Percentiles rank a stretch among this genome's conserved stretches.
These are phyloP conservation scores for Chlorella sp. DNA, from an alignment of 139 green algal species.

Conservation along the genomic window DNA sequence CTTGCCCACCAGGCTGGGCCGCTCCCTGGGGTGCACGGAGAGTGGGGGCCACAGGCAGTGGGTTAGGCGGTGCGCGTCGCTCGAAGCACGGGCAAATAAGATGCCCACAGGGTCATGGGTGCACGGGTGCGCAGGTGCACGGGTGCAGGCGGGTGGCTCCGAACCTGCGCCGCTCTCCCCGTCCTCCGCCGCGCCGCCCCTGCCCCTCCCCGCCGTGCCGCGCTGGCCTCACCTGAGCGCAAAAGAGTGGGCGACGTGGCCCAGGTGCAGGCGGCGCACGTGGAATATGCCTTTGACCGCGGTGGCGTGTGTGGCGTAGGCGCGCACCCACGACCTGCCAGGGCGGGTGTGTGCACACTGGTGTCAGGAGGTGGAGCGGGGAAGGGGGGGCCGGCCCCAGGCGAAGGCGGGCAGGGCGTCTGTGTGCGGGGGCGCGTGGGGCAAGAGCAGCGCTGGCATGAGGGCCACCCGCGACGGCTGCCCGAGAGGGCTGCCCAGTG, in stretches of 20 bases:
- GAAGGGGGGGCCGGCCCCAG: not conserved
- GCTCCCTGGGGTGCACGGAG: slow-evolving; percentile 3
- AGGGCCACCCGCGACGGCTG: no score
- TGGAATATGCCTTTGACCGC: slow-evolving; percentile 84
- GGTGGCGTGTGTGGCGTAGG: slow-evolving; percentile 80
- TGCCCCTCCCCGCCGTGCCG: not conserved
- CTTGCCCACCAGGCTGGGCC: slow-evolving; percentile 53
- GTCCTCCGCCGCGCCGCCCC: not conserved
- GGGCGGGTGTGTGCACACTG: not conserved
- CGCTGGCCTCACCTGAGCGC: slow-evolving; percentile 54
- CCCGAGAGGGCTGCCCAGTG: no score
- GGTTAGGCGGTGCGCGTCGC: not conserved
- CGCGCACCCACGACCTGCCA: slow-evolving; percentile 68
- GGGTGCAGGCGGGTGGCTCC: not conserved
- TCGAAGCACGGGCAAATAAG: not conserved
- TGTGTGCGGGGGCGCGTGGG: no score
- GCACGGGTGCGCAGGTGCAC: not conserved
- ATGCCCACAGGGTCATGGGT: not conserved
- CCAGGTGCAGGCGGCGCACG: slow-evolving; percentile 88
- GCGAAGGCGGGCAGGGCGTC: no score
- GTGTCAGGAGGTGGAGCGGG: not conserved
- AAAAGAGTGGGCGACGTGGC: slow-evolving; percentile 91
- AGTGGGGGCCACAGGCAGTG: not conserved
- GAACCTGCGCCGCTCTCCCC: not conserved
- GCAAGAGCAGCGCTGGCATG: no score